phyloP scores from a whole-genome alignment of 139 green algal species.

The Dunaliella primolecta region DNA sequence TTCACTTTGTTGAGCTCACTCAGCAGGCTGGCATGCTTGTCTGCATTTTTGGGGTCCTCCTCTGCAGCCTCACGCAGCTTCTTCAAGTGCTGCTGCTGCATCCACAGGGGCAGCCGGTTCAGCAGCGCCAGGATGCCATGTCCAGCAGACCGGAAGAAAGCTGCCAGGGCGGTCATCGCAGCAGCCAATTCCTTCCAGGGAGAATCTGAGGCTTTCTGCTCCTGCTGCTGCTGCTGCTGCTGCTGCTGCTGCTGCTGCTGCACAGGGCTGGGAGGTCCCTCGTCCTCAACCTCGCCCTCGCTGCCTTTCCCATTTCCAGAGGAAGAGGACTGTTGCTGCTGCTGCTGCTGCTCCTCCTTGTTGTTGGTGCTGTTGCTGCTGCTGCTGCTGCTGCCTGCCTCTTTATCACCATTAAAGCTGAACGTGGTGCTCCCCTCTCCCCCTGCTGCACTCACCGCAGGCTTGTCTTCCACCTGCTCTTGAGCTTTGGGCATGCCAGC shows the following conservation, averaged over 20 bases:
- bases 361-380: neutral
- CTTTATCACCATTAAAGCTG: neutral
- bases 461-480: neutral
- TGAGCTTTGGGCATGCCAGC: neutral
- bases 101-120: neutral
- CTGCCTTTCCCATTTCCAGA: neutral
- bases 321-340: neutral
- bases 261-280: neutral
- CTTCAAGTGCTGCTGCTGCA: neutral
- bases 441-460: neutral
- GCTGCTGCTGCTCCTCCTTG: neutral
- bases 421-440: neutral
- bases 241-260: neutral
- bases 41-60: slow-evolving; percentile 39
- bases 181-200: neutral
- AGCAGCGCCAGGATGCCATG: neutral
- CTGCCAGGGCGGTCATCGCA: neutral
- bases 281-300: neutral
- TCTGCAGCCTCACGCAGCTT: slow-evolving; percentile 38
- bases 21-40: slow-evolving; percentile 46
- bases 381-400: neutral
- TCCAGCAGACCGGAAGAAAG: neutral
- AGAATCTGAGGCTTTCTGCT: neutral
- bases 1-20: slow-evolving; percentile 40
- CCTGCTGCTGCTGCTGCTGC: neutral